phyloP scores from a whole-genome alignment of 495 filamentous ascomycete genomes.

The Penicillium turbatum region DNA sequence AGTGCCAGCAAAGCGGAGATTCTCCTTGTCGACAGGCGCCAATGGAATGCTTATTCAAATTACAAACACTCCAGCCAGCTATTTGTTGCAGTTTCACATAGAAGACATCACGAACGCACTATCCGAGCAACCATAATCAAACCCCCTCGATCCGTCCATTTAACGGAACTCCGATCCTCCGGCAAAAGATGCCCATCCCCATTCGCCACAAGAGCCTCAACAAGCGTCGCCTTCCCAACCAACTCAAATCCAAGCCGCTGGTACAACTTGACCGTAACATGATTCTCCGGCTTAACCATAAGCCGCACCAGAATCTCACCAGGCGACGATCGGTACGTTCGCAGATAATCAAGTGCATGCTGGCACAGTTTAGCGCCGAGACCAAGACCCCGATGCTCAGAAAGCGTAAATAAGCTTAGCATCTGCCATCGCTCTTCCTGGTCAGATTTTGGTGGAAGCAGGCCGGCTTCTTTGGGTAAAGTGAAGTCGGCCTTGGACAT shows the following conservation, averaged over 20 bases:
- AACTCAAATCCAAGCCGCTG: constrained; percentile 28
- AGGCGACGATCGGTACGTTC: constrained; percentile 12
- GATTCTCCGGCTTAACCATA: constrained; percentile 31
- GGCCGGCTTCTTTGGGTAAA: constrained; percentile 19
- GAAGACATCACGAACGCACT: not conserved
- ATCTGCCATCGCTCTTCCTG: constrained; percentile 35
- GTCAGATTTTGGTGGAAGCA: constrained; percentile 13
- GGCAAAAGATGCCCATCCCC: constrained; percentile 31
- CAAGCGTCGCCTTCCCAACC: constrained; percentile 27
- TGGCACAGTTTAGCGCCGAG: constrained; percentile 33
- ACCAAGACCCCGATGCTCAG: constrained; percentile 29
- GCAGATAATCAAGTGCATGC: constrained; percentile 25
- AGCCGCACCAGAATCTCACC: constrained; percentile 21
- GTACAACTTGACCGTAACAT: constrained; percentile 28
- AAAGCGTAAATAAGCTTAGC: constrained; percentile 32
- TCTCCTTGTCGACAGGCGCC: too few species aligned
- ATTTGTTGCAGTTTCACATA: too few species aligned
- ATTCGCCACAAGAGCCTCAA: constrained; percentile 32
- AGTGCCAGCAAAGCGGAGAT: too few species aligned
- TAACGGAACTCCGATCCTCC: constrained; percentile 19
- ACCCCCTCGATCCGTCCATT: constrained; percentile 20
- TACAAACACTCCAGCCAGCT: too few species aligned
- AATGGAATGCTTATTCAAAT: too few species aligned
- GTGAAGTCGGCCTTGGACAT: constrained; percentile 14
- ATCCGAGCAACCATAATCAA: constrained; percentile 17